These are phyloP conservation scores for Diplodia scrobiculata DNA, from an alignment of 2,329 filamentous ascomycete species.

Conservation along the genomic window DNA sequence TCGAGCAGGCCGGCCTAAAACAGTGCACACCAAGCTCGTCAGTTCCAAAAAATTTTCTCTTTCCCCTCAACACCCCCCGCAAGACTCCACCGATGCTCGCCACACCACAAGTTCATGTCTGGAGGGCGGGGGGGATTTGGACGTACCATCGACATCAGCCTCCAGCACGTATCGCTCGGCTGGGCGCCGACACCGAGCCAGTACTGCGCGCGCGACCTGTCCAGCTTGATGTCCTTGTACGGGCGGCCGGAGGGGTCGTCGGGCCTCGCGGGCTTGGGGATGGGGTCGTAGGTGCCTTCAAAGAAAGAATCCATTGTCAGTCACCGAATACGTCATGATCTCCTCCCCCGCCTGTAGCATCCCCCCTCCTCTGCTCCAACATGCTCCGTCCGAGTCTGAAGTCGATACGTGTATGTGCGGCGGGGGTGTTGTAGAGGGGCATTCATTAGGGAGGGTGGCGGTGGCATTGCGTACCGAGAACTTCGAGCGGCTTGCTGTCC, in stretches of 20 bases:
- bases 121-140: neutral
- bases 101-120: neutral
- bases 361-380: no score
- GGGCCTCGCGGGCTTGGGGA: constrained; percentile 57
- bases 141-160: constrained; percentile 76
- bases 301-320: constrained; percentile 47
- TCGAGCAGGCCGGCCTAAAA: constrained; percentile 43
- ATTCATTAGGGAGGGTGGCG: constrained; percentile 51
- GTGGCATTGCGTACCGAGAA: constrained; percentile 68
- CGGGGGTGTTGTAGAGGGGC: constrained; percentile 50
- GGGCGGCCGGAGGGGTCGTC: constrained; percentile 59
- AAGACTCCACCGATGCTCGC: neutral
- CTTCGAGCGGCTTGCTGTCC: constrained; percentile 87
- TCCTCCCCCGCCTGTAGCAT: no score
- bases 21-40: neutral
- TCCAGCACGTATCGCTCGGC: constrained; percentile 86
- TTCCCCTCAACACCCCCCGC: neutral
- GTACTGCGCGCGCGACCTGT: constrained; percentile 79
- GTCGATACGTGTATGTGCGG: neutral
- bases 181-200: constrained; percentile 98
- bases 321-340: neutral
- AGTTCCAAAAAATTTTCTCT: neutral
- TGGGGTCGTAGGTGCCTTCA: constrained; percentile 61
- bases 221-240: constrained; percentile 90
- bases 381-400: neutral